Conservation (phyloP, 306 rosid species). For the Cicer yamashitae region DNA sequence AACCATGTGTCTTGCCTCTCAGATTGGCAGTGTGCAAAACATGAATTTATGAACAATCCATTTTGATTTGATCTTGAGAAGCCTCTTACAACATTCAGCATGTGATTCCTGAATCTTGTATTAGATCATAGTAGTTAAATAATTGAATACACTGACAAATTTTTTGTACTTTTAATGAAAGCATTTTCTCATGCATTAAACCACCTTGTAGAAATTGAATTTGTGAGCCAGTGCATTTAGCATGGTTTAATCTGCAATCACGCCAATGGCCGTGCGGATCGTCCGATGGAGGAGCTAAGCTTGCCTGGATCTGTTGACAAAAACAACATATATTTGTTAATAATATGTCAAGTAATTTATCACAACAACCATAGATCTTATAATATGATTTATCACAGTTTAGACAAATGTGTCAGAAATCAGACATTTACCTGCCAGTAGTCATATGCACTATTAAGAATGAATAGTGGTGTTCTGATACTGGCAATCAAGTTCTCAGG, state of each 20-base stretch:
- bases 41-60: no score
- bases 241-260: constrained; percentile 74
- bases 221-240: constrained; percentile 66
- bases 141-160: no score
- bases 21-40: no score
- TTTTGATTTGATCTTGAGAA: no score
- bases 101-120: no score
- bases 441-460: constrained; percentile 88
- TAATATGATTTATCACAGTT: constrained; percentile 10
- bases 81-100: no score
- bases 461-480: constrained; percentile 77
- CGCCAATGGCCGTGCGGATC: constrained; percentile 86
- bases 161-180: constrained; percentile 39
- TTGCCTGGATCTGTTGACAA: constrained; percentile 74
- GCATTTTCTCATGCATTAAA: constrained; percentile 33
- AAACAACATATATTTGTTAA: constrained; percentile 21
- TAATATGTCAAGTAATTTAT: constrained; percentile 10
- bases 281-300: constrained; percentile 81
- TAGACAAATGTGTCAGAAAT: constrained; percentile 14
- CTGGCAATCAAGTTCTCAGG: constrained; percentile 79
- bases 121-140: no score
- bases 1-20: no score
- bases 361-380: not conserved
- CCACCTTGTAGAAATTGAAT: constrained; percentile 84
- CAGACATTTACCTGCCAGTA: constrained; percentile 80